Evolutionary conservation across 2,329 filamentous ascomycete genomes (phyloP), one percentile per base, ranked within the genome.

Genomic region (Sclerotiophoma versabilis): DNA sequence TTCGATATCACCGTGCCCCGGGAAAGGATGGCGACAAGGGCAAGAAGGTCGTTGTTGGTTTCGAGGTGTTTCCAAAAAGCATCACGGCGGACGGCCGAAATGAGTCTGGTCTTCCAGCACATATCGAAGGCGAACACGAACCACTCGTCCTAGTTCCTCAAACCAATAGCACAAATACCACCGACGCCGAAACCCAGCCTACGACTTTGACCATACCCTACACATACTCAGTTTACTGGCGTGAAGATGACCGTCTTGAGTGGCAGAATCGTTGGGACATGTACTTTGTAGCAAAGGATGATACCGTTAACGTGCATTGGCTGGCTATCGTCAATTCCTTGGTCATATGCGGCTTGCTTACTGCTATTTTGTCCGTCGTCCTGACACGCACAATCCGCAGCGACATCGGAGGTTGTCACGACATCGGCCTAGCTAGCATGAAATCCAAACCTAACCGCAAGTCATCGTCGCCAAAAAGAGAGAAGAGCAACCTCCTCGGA

Each of bases 31-130:
- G 89, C 25, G 82, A 87, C 15, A 82, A 83, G 37, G 89, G 90
- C 43, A 88, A 87, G 59, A 92, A 91, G 76, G 86, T 95, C 32
- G 84, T 96, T 60, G 90, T 96, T 17, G 92, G 90, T 0, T 96
- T 96, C 69, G 92, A 96, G 76, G 88, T 96, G 22, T 96, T 95
- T 68, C 86, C 91, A 19, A 96, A 93, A 80, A 96, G 91, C 70
- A 84, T 96, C 65, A 86, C 85, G 20, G 79, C 82, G 7, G 78
- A 76, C 9, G 82, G 84, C 62, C 84, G 89, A 42, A 80, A 86
- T 51, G 81, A 83, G 33, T 76, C 80, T 14, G 89, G 90, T 14
- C 90, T 92, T 65, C 90, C 91, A 1, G 77, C 79, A 17, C 83
- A 91, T 58, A 77, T 92, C 22, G 83, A 87, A 61, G 80, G 84